These are phyloP conservation scores for Sphaerulina musiva DNA, from an alignment of 2,329 filamentous ascomycete genomes.

Conservation along the genomic window DNA sequence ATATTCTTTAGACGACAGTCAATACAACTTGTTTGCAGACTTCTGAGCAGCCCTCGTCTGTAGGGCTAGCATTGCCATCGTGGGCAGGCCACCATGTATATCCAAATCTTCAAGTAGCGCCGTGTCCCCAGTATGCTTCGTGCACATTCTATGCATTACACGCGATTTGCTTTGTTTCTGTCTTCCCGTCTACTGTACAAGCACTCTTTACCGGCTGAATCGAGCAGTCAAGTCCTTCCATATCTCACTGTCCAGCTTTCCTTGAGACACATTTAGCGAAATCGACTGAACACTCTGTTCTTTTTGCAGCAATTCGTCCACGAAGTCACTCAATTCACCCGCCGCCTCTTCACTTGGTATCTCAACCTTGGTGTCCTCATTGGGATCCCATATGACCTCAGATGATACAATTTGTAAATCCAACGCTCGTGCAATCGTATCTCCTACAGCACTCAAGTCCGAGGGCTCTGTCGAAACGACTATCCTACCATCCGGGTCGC, in stretches of 20 bases:
- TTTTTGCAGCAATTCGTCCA: constrained; percentile 58
- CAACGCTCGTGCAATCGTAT: constrained; percentile 57
- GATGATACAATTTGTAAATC: constrained; percentile 63
- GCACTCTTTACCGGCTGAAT: neutral
- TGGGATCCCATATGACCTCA: constrained; percentile 80
- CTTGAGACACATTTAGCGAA: constrained; percentile 59
- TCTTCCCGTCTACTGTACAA: neutral
- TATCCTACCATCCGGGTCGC: constrained; percentile 61
- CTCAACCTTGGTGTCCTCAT: constrained; percentile 66
- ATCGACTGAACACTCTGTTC: constrained; percentile 65
- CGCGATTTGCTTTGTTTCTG: neutral
- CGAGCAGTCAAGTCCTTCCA: constrained; percentile 30
- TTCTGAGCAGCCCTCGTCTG: no score
- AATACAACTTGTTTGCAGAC: no score
- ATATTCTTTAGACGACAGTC: no score
- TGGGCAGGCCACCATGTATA: no score
- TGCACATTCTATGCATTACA: neutral
- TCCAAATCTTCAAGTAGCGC: no score
- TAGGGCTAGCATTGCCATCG: no score
- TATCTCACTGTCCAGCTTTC: constrained; percentile 22
- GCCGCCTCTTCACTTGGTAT: constrained; percentile 54
- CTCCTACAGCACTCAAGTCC: constrained; percentile 57
- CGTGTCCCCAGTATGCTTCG: no score
- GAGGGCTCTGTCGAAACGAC: constrained; percentile 64
- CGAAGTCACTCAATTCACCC: constrained; percentile 53